A percentile compares a stretch with the other conserved stretches of the same genome.
phyloP scores from a whole-genome alignment of 2,329 filamentous ascomycete species.

The Paecilomyces variotii region DNA sequence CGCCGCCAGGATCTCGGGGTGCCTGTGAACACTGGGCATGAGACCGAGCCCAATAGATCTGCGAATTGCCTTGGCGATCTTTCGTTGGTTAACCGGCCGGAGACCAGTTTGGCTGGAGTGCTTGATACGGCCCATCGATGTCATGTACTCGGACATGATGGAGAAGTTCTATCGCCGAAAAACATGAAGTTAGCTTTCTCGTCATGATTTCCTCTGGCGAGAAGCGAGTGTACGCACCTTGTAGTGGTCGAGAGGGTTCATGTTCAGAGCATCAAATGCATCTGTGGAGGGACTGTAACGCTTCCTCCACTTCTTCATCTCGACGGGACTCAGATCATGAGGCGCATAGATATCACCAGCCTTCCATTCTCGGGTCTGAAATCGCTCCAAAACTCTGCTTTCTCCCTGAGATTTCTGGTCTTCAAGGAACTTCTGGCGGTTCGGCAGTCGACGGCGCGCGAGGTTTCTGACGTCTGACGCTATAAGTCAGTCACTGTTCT shows the following conservation, averaged over 20 bases:
- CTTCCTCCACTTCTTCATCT: constrained; percentile 74
- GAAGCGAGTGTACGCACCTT: constrained; percentile 51
- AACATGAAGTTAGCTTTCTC: constrained; percentile 5
- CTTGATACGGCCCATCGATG: constrained; percentile 75
- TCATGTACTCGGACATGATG: constrained; percentile 83
- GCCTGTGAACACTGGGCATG: constrained; percentile 82
- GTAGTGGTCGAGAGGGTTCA: constrained; percentile 79
- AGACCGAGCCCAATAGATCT: constrained; percentile 82
- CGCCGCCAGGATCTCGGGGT: constrained; percentile 66
- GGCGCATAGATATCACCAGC: constrained; percentile 83
- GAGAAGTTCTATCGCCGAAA: constrained; percentile 66
- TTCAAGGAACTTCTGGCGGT: constrained; percentile 26
- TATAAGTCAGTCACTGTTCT: neutral
- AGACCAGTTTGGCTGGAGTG: constrained; percentile 68
- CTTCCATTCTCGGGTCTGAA: constrained; percentile 59
- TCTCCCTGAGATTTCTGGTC: constrained; percentile 30
- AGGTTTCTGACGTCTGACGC: constrained; percentile 12
- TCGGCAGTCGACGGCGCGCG: constrained; percentile 19
- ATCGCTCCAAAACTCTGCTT: constrained; percentile 30
- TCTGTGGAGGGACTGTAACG: constrained; percentile 52
- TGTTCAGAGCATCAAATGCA: constrained; percentile 67
- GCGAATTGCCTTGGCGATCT: constrained; percentile 85
- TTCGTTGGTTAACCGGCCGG: constrained; percentile 81
- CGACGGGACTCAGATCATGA: constrained; percentile 68
- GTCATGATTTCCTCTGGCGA: neutral